Conservation (phyloP, 2,329 filamentous ascomycete genomes). For the Claviceps digitariae region DNA sequence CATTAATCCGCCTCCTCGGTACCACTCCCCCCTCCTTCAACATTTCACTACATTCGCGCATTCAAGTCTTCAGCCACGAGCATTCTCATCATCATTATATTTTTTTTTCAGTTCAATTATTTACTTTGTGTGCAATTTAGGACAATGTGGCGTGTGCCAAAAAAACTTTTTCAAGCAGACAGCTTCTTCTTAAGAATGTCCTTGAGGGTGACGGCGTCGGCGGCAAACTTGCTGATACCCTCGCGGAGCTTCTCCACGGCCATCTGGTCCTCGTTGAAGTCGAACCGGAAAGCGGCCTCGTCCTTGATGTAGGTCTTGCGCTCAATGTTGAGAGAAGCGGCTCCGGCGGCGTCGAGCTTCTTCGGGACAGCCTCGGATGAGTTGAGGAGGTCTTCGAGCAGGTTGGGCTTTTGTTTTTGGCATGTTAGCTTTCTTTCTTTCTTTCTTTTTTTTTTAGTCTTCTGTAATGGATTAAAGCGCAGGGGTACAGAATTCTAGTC, state of each 20-base stretch:
- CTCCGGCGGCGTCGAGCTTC: constrained; percentile 70
- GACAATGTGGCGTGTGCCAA: background rate
- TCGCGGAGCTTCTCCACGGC: constrained; percentile 98
- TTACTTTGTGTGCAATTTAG: background rate
- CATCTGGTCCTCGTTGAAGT: constrained; percentile 99
- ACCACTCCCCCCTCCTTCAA: too few relatives aligned
- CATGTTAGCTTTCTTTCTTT: constrained; percentile 6
- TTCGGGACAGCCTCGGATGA: constrained; percentile 68
- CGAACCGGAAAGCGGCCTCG: constrained; percentile 89
- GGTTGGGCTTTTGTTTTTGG: constrained; percentile 49
- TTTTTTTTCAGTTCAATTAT: background rate
- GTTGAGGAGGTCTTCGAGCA: constrained; percentile 89
- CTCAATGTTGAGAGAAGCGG: constrained; percentile 57
- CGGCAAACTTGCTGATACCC: constrained; percentile 98
- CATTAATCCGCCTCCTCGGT: too few relatives aligned
- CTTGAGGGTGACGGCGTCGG: constrained; percentile 90
- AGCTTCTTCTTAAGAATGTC: constrained; percentile 83
- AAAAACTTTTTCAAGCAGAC: constrained; percentile 22
- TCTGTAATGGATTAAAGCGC: too few relatives aligned
- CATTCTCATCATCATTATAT: background rate
- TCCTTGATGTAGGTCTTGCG: constrained; percentile 86
- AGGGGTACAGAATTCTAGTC: background rate
- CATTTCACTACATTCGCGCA: too few relatives aligned
- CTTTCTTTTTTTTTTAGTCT: too few relatives aligned
- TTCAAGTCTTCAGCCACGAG: too few relatives aligned